Conservation (phyloP, 2,329 filamentous ascomycete genomes). For the Blumeria hordei region DNA sequence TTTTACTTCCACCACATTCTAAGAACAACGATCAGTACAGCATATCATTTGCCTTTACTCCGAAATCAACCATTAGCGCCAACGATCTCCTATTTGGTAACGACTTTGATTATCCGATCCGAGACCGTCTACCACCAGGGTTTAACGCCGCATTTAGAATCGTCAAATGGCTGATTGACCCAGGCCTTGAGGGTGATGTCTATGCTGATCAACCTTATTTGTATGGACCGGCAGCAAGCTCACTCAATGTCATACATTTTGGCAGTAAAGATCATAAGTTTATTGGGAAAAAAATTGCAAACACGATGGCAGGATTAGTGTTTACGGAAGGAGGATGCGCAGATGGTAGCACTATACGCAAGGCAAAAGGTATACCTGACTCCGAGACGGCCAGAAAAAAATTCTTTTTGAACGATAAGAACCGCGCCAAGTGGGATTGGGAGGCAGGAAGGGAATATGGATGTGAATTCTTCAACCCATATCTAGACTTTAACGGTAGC, state of each 20-base stretch:
- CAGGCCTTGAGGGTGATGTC: slow-evolving; percentile 69
- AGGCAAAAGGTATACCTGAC: slow-evolving; percentile 18
- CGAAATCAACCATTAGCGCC: slow-evolving; percentile 22
- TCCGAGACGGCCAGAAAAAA: slow-evolving; percentile 27
- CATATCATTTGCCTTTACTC: slow-evolving; percentile 55
- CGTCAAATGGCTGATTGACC: slow-evolving; percentile 78
- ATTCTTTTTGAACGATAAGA: slow-evolving; percentile 30
- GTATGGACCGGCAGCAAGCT: slow-evolving; percentile 59
- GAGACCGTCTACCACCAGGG: slow-evolving; percentile 63
- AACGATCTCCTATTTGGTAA: slow-evolving; percentile 72
- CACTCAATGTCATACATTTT: slow-evolving; percentile 53
- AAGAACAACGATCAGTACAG: slow-evolving; percentile 56
- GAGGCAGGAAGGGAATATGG: slow-evolving; percentile 35
- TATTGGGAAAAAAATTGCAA: slow-evolving; percentile 15
- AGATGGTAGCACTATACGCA: slow-evolving; percentile 19
- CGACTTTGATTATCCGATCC: slow-evolving; percentile 79
- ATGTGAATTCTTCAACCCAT: slow-evolving; percentile 72
- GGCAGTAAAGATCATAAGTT: slow-evolving; percentile 19
- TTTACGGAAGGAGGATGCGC: slow-evolving; percentile 19
- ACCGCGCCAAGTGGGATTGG: slow-evolving; percentile 32
- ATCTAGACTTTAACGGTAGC: slow-evolving; percentile 59
- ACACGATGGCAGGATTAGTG: slow-evolving; percentile 7
- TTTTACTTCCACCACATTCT: slow-evolving; percentile 41
- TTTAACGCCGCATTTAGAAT: slow-evolving; percentile 68
- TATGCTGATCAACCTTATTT: slow-evolving; percentile 71